Percentiles rank a stretch among this genome's conserved stretches.
Conservation (phyloP, 768 basidiomycete genomes). For the Boletus subcaerulescens region DNA sequence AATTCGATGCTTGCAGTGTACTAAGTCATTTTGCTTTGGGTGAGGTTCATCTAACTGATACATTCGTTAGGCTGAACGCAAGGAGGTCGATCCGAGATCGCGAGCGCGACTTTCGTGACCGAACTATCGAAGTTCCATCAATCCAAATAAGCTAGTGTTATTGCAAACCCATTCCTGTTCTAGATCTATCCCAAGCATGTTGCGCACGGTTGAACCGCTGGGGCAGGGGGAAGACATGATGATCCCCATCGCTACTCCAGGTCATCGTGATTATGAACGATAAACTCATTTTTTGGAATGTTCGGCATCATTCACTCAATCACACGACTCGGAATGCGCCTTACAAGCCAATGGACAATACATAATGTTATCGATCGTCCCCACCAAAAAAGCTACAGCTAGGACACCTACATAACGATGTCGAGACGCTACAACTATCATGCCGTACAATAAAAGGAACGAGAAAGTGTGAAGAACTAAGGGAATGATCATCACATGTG, state of each 20-base stretch:
- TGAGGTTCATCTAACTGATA: no score
- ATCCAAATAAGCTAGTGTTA: no score
- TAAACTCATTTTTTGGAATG: neutral
- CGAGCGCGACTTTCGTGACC: slow-evolving; percentile 1
- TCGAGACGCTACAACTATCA: slow-evolving; percentile 11
- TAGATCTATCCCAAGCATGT: no score
- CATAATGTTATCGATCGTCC: slow-evolving; percentile 2
- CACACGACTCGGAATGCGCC: neutral
- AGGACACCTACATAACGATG: neutral
- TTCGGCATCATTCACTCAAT: neutral
- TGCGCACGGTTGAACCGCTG: no score
- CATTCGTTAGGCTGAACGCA: slow-evolving; percentile 3
- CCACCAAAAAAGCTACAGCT: slow-evolving; percentile 6
- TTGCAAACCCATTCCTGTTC: no score
- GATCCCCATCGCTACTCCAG: no score
- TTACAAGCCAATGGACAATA: slow-evolving; percentile 5
- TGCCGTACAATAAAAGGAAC: slow-evolving; percentile 1
- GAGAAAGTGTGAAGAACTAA: neutral
- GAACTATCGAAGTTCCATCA: slow-evolving; percentile 2
- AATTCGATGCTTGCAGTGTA: no score
- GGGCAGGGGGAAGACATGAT: no score
- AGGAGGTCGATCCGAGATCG: slow-evolving; percentile 12
- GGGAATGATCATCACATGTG: slow-evolving; percentile 1
- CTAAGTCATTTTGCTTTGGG: no score
- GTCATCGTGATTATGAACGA: no score